These are phyloP conservation scores for Mortierella sp. DNA, from an alignment of 371 early-diverging fungal genomes.

Conservation along the genomic window DNA sequence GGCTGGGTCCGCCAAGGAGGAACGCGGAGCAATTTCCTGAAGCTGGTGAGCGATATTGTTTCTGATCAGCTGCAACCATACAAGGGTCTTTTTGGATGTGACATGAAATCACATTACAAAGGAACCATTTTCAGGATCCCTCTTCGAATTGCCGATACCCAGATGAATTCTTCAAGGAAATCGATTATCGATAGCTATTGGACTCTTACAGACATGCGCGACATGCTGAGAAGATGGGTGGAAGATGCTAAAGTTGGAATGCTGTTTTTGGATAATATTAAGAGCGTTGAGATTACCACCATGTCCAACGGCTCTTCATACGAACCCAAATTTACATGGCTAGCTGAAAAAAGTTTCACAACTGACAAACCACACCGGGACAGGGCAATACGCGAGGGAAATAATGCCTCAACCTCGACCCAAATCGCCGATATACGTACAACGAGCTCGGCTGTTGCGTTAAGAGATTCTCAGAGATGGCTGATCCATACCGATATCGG, in stretches of 20 bases:
- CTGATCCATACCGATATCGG: constrained; percentile 6
- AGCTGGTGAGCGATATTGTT: constrained; percentile 3
- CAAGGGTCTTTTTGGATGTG: constrained; percentile 31
- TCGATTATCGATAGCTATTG: constrained; percentile 10
- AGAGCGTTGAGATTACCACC: constrained; percentile 20
- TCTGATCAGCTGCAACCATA: constrained; percentile 43
- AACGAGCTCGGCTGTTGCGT: not conserved
- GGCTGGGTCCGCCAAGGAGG: constrained; percentile 21
- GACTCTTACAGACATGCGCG: not conserved
- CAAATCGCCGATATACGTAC: constrained; percentile 1
- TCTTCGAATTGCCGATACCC: constrained; percentile 13
- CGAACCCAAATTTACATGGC: not conserved
- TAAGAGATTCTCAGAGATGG: constrained; percentile 7
- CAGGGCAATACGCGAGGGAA: not conserved
- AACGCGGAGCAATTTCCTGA: constrained; percentile 21
- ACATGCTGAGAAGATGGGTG: constrained; percentile 26
- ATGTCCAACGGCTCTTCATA: constrained; percentile 1
- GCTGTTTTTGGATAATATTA: constrained; percentile 47
- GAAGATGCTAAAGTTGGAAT: constrained; percentile 26
- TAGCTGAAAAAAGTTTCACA: not conserved
- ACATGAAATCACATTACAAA: constrained; percentile 32
- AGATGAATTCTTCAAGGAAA: not conserved
- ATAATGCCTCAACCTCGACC: not conserved
- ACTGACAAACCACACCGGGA: not conserved
- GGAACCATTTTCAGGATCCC: constrained; percentile 59